Conservation (phyloP, 23 red algal genomes). For the Gracilaria domingensis region DNA sequence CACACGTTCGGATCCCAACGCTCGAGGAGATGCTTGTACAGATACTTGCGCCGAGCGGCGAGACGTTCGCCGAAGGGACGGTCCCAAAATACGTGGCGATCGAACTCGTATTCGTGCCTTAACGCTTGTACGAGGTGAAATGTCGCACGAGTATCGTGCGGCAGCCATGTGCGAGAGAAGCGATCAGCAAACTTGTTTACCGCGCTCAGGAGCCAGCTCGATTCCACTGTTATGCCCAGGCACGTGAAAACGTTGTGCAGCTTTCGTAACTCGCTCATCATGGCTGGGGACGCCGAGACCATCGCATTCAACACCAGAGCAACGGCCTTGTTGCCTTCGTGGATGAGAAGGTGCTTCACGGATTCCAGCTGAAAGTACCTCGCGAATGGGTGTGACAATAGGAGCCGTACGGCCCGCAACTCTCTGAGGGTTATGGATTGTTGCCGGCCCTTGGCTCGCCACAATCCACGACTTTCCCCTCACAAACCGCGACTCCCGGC, state of each 20-base stretch:
- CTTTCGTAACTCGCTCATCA: not conserved
- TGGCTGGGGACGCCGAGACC: not conserved
- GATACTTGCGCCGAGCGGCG: not conserved
- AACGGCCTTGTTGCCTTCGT: constrained; percentile 15
- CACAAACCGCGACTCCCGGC: not conserved
- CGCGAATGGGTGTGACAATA: not conserved
- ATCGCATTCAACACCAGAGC: not conserved
- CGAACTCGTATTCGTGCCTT: not conserved
- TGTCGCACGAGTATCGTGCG: not conserved
- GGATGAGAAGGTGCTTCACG: not conserved
- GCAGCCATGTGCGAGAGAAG: not conserved
- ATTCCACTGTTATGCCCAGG: not conserved
- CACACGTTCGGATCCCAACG: not conserved
- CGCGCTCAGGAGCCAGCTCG: not conserved
- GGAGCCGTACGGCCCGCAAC: not conserved
- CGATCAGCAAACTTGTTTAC: constrained; percentile 2
- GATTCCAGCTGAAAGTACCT: no score
- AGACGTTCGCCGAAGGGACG: not conserved
- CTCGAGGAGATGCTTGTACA: not conserved
- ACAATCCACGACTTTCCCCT: not conserved
- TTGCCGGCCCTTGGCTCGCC: not conserved
- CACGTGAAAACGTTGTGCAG: not conserved
- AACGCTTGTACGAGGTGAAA: not conserved
- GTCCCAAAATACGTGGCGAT: constrained; percentile 15
- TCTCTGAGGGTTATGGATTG: not conserved